phyloP scores from a whole-genome alignment of 805 yeast genomes.

The Ogataea methylovora region DNA sequence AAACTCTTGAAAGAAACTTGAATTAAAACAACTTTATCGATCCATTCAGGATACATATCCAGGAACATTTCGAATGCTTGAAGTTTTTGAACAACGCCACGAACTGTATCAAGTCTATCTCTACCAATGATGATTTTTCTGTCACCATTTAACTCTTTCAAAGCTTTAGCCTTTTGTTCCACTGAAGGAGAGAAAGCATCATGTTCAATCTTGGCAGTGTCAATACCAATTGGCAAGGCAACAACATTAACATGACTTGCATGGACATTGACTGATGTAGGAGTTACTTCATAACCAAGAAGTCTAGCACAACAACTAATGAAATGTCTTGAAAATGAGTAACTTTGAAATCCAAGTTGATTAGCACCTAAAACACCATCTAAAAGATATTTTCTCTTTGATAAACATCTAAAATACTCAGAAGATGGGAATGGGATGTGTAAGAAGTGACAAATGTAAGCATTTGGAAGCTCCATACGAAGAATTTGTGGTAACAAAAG shows the following conservation, averaged over 20 bases:
- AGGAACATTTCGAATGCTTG: constrained; percentile 85
- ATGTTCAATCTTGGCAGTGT: constrained; percentile 56
- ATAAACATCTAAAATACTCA: constrained; percentile 85
- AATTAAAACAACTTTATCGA: constrained; percentile 71
- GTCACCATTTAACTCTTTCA: constrained; percentile 53
- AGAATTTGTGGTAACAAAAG: constrained; percentile 76
- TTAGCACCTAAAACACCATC: constrained; percentile 92
- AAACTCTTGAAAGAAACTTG: constrained; percentile 85
- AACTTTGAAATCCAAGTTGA: constrained; percentile 78
- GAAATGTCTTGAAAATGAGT: constrained; percentile 84
- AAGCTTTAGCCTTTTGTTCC: constrained; percentile 56
- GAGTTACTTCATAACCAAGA: constrained; percentile 69
- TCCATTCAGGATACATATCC: constrained; percentile 88
- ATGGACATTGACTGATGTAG: constrained; percentile 54
- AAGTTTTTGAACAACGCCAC: constrained; percentile 90
- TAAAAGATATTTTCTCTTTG: constrained; percentile 72
- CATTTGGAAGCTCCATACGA: constrained; percentile 68
- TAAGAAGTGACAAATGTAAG: constrained; percentile 68
- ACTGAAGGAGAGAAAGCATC: constrained; percentile 48
- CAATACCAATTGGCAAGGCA: constrained; percentile 85
- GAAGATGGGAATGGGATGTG: constrained; percentile 95
- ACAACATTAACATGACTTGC: constrained; percentile 72
- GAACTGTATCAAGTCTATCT: constrained; percentile 83
- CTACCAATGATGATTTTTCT: constrained; percentile 86
- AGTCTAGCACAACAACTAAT: constrained; percentile 84